Evolutionary conservation across 495 filamentous ascomycete species (phyloP).

Genomic region (Daldinia loculata): DNA sequence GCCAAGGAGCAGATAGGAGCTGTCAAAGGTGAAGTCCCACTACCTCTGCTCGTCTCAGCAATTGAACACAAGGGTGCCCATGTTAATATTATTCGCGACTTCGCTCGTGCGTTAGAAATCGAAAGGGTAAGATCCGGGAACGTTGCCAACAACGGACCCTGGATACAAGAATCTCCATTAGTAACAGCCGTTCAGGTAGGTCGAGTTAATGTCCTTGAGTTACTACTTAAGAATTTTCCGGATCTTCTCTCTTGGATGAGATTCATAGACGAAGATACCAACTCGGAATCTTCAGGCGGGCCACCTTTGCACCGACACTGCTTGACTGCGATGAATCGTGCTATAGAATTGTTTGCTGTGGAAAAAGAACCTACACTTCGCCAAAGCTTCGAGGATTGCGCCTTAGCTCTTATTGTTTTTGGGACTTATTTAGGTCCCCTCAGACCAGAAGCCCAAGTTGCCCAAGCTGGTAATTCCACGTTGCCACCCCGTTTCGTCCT

Average conservation of each 20-base stretch:
- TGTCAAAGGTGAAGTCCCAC: background rate
- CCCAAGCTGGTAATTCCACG: background rate
- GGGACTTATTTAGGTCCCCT: background rate
- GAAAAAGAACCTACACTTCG: background rate
- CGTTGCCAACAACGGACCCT: background rate
- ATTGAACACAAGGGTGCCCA: background rate
- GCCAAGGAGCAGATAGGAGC: background rate
- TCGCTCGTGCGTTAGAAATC: background rate
- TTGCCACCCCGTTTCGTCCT: background rate
- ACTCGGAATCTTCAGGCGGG: background rate
- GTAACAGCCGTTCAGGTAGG: background rate
- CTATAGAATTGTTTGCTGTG: background rate
- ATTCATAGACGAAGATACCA: background rate
- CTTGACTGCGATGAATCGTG: background rate
- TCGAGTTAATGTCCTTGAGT: background rate
- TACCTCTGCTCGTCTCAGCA: background rate
- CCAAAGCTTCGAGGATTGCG: background rate
- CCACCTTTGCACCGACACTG: background rate
- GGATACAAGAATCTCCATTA: conserved; percentile 1
- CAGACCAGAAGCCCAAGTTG: background rate
- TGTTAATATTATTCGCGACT: background rate
- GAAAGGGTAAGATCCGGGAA: background rate
- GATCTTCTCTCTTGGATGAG: background rate
- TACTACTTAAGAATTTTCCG: background rate
- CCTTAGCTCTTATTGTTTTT: background rate